A percentile compares a stretch with the other conserved stretches of the same genome.
These are phyloP conservation scores for Jatropha curcas DNA, from an alignment of 345 rosid species.

Conservation along the genomic window DNA sequence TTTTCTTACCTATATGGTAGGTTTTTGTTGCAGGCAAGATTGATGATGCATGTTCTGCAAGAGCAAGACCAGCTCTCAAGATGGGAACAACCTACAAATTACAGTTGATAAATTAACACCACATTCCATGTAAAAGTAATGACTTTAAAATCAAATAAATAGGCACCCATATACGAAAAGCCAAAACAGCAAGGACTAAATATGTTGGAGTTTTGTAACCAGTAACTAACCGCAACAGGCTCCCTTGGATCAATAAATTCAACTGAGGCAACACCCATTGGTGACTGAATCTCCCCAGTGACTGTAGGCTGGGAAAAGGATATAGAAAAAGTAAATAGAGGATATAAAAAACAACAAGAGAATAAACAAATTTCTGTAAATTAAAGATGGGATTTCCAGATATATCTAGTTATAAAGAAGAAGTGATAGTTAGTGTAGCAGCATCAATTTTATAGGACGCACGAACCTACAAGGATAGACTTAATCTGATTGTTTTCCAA, in stretches of 20 bases:
- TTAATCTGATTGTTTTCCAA: not conserved
- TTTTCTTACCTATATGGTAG: constrained; percentile 70
- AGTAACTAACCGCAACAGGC: constrained; percentile 70
- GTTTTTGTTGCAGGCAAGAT: constrained; percentile 82
- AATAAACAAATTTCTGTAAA: not conserved
- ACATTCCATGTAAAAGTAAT: no score
- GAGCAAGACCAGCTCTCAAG: constrained; percentile 93
- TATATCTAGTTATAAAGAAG: not conserved
- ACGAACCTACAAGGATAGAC: not conserved
- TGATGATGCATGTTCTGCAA: constrained; percentile 81
- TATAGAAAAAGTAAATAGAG: constrained; percentile 7
- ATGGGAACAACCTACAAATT: constrained; percentile 75
- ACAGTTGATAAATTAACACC: not conserved
- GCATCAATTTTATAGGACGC: not conserved
- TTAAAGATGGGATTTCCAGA: not conserved
- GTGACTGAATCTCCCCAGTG: constrained; percentile 84
- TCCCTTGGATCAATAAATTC: constrained; percentile 94
- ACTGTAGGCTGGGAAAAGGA: constrained; percentile 64
- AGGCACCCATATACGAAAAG: not conserved
- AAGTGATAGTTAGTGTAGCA: not conserved
- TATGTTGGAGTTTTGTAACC: not conserved
- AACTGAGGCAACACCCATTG: constrained; percentile 85
- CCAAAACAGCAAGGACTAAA: not conserved
- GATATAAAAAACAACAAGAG: not conserved
- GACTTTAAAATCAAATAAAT: not conserved